Conservation (phyloP, 2,329 filamentous ascomycete species). For the Arthrobotrys iridis region DNA sequence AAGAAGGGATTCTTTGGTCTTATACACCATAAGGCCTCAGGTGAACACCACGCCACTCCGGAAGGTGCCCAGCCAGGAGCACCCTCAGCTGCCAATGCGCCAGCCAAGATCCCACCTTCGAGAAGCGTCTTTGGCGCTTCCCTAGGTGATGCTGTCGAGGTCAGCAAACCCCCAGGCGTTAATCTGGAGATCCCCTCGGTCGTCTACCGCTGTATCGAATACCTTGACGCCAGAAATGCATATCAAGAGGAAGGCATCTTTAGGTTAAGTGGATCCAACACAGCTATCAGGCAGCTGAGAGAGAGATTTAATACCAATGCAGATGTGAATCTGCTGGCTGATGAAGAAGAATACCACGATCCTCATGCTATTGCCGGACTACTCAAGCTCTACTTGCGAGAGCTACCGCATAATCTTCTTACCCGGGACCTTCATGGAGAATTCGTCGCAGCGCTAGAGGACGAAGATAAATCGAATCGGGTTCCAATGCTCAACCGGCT, state of each 20-base stretch:
- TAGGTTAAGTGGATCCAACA: slow-evolving; percentile 93
- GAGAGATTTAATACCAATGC: slow-evolving; percentile 94
- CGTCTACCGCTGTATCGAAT: slow-evolving; percentile 94
- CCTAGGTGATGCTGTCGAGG: slow-evolving; percentile 84
- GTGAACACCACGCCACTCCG: slow-evolving; percentile 53
- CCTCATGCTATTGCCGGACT: slow-evolving; percentile 95
- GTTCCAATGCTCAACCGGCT: slow-evolving; percentile 78
- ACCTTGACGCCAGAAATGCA: slow-evolving; percentile 83
- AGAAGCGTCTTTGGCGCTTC: slow-evolving; percentile 79
- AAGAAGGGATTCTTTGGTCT: slow-evolving; percentile 67
- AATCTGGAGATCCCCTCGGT: slow-evolving; percentile 85
- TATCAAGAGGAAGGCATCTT: slow-evolving; percentile 93
- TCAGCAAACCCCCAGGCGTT: slow-evolving; percentile 76
- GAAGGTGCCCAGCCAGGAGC: background rate
- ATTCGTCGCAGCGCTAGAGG: slow-evolving; percentile 85
- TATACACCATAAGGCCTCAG: slow-evolving; percentile 75
- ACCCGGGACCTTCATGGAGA: slow-evolving; percentile 90
- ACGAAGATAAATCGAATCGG: slow-evolving; percentile 79
- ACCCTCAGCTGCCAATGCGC: slow-evolving; percentile 9
- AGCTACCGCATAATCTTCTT: slow-evolving; percentile 88
- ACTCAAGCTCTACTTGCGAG: slow-evolving; percentile 91
- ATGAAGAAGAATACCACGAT: slow-evolving; percentile 82
- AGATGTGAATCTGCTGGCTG: slow-evolving; percentile 84
- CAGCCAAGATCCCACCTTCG: slow-evolving; percentile 55
- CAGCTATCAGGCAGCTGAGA: slow-evolving; percentile 87